Conservation (phyloP, 1,284 basidiomycete genomes). For the Microbotryomycetes sp. region DNA sequence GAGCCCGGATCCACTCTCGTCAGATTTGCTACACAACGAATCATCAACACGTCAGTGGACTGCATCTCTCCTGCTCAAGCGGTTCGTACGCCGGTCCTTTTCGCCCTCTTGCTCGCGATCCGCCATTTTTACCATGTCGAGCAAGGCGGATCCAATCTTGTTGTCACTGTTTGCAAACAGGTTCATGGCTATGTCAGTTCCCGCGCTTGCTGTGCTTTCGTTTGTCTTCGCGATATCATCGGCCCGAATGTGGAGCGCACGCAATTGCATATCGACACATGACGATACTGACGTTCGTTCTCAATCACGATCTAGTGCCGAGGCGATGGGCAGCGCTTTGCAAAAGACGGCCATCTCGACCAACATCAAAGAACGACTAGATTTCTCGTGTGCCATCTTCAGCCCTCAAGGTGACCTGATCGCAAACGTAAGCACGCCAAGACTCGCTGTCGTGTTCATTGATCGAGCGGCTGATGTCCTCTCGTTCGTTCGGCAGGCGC, state of each 20-base stretch:
- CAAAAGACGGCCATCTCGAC: conserved; percentile 86
- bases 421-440: conserved; percentile 59
- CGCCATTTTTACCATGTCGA: background rate
- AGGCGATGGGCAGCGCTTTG: conserved; percentile 76
- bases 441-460: conserved; percentile 46
- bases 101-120: background rate
- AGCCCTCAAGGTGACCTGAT: conserved; percentile 84
- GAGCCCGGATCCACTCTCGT: too few species aligned
- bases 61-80: too few species aligned
- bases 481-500: background rate
- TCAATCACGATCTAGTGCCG: conserved; percentile 47
- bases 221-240: too few species aligned
- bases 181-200: conserved; percentile 77
- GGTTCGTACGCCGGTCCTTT: too few species aligned
- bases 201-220: background rate
- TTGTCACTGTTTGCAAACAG: conserved; percentile 84
- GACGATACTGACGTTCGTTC: background rate
- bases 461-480: background rate
- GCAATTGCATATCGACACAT: conserved; percentile 17
- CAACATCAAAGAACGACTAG: conserved; percentile 49
- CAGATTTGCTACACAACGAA: too few species aligned
- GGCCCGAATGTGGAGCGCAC: background rate
- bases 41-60: too few species aligned
- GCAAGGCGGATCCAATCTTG: conserved; percentile 64
- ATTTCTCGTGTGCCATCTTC: conserved; percentile 68